Base-by-base conservation (phyloP, 2,329 filamentous ascomycete genomes). In the Aotearoamyces nothofagi region DNA sequence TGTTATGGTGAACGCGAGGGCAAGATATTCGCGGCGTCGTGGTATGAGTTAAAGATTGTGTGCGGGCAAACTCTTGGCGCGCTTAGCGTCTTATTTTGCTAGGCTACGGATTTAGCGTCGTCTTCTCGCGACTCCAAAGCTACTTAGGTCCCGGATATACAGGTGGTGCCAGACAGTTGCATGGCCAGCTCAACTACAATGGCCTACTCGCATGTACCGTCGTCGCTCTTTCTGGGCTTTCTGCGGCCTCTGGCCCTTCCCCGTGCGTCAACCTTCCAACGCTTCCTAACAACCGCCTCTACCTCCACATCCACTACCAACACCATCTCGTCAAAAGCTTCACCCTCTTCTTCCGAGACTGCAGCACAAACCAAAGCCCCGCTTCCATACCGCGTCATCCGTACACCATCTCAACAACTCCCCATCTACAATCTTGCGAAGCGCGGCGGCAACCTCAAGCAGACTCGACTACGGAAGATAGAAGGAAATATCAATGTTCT, bases 381-480 rank as follows among this genome's bases (percentile, higher is more conserved):
- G 28, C 38, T 43, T 34, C 37, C 40, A n/a, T 42, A 41, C 33
- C 65, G 74, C 43, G 65, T 96, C 39, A 61, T 61, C 29, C 76
- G 83, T 36, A 87, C 82, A 3, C 57, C 62, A 1, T 75, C 69
- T 20, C 68, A 72, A 26, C 71, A 82, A 39, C 58, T 90, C 3
- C 73, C 82, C 14, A 67, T 96, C 24, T 98, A 96, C 56, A 61
- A 73, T 10, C 61, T 72, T 39, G 60, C 56, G 39, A 86, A 81
- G 57, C 64, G 71, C 9, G 83, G 83, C 29, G 81, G 82, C 9
- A 90, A 80, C 39, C 63, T 74, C 47, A 69, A 73, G 43, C 55
- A 79, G 44, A 92, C 87, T 4, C 54, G 70, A 32, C 56, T 98
- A 32, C 78, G 83, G 51, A 84, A 80, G 54, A 66, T 87, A 27